These are phyloP conservation scores for Umbelopsis vinacea DNA, from an alignment of 192 early-diverging fungal species.

Conservation along the genomic window DNA sequence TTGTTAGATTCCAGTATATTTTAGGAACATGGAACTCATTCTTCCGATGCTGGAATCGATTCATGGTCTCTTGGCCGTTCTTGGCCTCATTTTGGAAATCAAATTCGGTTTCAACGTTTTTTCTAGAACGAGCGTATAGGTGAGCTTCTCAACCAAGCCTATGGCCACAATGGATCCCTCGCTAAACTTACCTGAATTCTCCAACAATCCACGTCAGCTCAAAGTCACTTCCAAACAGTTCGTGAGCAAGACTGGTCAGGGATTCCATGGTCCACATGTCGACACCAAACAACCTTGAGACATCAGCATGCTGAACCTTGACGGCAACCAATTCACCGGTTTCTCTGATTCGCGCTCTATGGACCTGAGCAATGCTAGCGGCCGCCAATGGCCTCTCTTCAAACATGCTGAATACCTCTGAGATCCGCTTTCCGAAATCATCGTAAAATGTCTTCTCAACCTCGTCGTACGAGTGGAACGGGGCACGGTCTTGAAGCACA, in stretches of 20 bases:
- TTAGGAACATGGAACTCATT: constrained; percentile 48
- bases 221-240: constrained; percentile 83
- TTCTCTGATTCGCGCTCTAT: constrained; percentile 60
- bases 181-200: constrained; percentile 79
- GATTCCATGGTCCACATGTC: constrained; percentile 74
- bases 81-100: constrained; percentile 81
- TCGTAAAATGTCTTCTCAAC: constrained; percentile 67
- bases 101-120: constrained; percentile 58
- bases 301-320: constrained; percentile 92
- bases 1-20: constrained; percentile 50
- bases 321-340: constrained; percentile 82
- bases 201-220: constrained; percentile 88
- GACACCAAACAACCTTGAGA: constrained; percentile 63
- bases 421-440: constrained; percentile 71
- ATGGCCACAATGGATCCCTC: constrained; percentile 17
- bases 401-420: constrained; percentile 76
- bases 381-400: constrained; percentile 85
- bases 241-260: constrained; percentile 60
- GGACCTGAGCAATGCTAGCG: constrained; percentile 93
- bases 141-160: neutral
- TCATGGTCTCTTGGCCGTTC: constrained; percentile 63
- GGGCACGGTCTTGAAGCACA: constrained; percentile 83
- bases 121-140: neutral
- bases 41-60: constrained; percentile 47
- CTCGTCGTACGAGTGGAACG: constrained; percentile 73